Evolutionary conservation across 805 yeast genomes (phyloP).

Genomic region (Metschnikowia anglica): DNA sequence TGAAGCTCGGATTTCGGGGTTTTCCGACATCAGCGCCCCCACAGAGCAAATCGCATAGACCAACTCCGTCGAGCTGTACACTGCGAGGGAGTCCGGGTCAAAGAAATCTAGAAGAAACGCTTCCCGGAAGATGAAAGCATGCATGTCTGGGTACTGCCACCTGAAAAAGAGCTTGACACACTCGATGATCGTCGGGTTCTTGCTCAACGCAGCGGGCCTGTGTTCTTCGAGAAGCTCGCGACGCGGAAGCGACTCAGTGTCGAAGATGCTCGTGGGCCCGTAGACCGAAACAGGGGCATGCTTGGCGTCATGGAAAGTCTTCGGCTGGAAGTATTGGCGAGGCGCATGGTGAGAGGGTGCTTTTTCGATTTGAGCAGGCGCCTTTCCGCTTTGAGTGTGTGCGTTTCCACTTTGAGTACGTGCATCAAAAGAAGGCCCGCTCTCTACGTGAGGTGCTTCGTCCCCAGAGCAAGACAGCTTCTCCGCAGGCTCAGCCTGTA

Average conservation of each 20-base stretch:
- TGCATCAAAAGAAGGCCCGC: background rate
- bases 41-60: conserved; percentile 16
- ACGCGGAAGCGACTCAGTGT: conserved; percentile 13
- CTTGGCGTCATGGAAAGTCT: conserved; percentile 7
- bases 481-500: background rate
- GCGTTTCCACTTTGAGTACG: background rate
- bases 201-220: conserved; percentile 8
- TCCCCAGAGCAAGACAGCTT: background rate
- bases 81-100: conserved; percentile 12
- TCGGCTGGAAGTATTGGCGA: conserved; percentile 9
- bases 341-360: conserved; percentile 6
- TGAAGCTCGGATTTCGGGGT: background rate
- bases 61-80: conserved; percentile 15
- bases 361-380: background rate
- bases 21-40: conserved; percentile 15
- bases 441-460: background rate
- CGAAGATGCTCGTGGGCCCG: conserved; percentile 18
- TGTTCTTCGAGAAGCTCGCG: conserved; percentile 8
- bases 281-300: conserved; percentile 10
- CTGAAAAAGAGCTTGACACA: conserved; percentile 16
- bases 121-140: conserved; percentile 18
- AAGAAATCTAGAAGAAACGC: conserved; percentile 18
- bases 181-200: conserved; percentile 11
- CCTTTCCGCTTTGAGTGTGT: background rate
- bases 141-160: conserved; percentile 20